These are phyloP conservation scores for Sporisorium sorghi DNA, from an alignment of 1,284 basidiomycete species.

Conservation along the genomic window DNA sequence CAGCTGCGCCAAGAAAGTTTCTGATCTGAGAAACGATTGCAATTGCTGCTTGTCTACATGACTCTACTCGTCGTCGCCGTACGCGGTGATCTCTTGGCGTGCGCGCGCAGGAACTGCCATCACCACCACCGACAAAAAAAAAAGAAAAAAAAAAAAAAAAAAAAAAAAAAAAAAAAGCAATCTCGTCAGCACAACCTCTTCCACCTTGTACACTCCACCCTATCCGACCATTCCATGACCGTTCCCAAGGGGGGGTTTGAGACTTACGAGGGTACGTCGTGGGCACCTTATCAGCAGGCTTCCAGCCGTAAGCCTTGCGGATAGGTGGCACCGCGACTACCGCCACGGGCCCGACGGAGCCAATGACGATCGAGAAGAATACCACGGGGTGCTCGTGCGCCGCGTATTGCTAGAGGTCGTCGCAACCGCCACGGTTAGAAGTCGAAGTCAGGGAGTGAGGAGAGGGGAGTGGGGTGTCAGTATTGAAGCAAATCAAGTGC, in stretches of 20 bases:
- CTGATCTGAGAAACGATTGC: constrained; percentile 1
- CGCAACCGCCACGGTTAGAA: no score
- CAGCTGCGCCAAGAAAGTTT: no score
- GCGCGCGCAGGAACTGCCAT: constrained; percentile 58
- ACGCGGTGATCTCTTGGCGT: constrained; percentile 58
- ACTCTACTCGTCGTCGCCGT: constrained; percentile 58
- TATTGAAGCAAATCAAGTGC: neutral
- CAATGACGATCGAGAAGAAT: constrained; percentile 86
- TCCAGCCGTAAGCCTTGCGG: constrained; percentile 79
- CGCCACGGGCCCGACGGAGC: constrained; percentile 76
- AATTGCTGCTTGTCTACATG: constrained; percentile 6
- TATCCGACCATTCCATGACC: no score
- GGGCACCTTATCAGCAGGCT: constrained; percentile 80
- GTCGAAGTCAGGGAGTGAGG: neutral
- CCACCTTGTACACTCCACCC: no score
- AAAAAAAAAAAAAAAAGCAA: neutral
- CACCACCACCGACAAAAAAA: neutral
- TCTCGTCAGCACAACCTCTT: no score
- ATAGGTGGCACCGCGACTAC: constrained; percentile 83
- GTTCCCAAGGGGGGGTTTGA: no score
- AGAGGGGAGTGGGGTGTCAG: no score
- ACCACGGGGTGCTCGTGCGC: constrained; percentile 93
- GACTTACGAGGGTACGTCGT: constrained; percentile 86
- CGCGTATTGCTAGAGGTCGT: constrained; percentile 82
- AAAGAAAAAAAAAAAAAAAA: neutral